Percentiles rank a stretch among this genome's conserved stretches.
Conservation (phyloP, 148 eudicot species). For the Linanthus parryae region DNA sequence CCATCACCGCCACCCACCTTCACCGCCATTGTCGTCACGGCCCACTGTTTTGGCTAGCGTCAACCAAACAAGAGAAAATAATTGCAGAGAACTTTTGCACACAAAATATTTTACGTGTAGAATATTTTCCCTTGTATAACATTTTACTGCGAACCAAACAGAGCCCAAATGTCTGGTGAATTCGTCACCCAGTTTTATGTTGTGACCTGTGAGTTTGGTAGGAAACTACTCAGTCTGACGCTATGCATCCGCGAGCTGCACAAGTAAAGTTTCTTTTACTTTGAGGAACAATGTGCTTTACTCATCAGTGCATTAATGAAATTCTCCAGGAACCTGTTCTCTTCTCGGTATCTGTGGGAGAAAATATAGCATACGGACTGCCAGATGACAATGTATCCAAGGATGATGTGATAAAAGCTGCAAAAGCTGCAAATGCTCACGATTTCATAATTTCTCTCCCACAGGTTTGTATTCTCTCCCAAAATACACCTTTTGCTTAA, state of each 20-base stretch:
- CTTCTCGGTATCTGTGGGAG: slow-evolving; percentile 92
- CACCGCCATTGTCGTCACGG: too few species aligned
- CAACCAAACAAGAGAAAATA: too few species aligned
- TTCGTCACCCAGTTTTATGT: neutral
- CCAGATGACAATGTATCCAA: slow-evolving; percentile 83
- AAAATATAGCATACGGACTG: slow-evolving; percentile 95
- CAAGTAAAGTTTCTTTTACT: neutral
- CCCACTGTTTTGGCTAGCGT: too few species aligned
- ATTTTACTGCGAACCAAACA: too few species aligned
- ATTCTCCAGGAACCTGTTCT: slow-evolving; percentile 82
- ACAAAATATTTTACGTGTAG: too few species aligned
- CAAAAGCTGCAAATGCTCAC: slow-evolving; percentile 99
- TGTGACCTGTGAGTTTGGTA: neutral
- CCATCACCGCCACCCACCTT: too few species aligned
- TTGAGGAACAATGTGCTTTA: neutral
- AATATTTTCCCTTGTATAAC: too few species aligned
- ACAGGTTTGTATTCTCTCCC: slow-evolving; percentile 46
- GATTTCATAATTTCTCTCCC: slow-evolving; percentile 93
- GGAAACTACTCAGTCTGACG: neutral
- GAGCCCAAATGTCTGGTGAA: neutral
- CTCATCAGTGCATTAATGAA: slow-evolving; percentile 1
- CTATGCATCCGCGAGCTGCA: neutral
- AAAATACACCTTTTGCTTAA: neutral
- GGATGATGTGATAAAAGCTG: slow-evolving; percentile 90
- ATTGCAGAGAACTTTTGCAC: too few species aligned